Evolutionary conservation across 257 asterid genomes (phyloP), one percentile per base, ranked within the genome.

Genomic region (Fraxinus quadrangulata): DNA sequence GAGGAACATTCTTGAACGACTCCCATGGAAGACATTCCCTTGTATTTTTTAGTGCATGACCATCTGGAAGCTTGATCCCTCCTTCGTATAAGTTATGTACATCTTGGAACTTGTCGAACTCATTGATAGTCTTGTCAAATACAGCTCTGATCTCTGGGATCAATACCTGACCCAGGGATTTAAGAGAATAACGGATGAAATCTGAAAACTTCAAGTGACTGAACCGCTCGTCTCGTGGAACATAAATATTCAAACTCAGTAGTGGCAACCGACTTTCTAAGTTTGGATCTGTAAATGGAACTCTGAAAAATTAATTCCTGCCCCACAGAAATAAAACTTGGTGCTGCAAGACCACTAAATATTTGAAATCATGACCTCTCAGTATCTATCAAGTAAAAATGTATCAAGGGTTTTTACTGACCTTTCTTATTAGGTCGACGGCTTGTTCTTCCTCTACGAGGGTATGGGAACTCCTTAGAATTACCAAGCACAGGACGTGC

Each of bases 171-270:
- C 75, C 75, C 28, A 88, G 71, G 33, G 91, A 83, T 78, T 90
- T 90, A 24, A 90, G 78, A 31, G 90, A 92, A 82, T 83, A 51
- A 23, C 83, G 86, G 30, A 89, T 80, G 78, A 88, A 87, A 83
- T 88, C 93, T 21, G 92, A 86, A 83, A 85, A 72, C 88, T 92
- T 92, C 79, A 86, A 31, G 47, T 84, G 91, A 24, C 92, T 90
- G 51, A 92, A 92, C 0, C 87, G 85, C 77, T 92, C 97, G 31
- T 90, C 96, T 83, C 95, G 80, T 3, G 93, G 97, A 1, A 90
- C 91, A 21, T 88, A 92, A n/a, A 88, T 83, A 76, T 81, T 88
- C 69, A 90, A 82, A 79, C 88, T 85, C 80, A 80, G 47, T 54
- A 88, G 31, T 17, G 92, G 90, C 21, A 90, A 72, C 74, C 89